Evolutionary conservation across 768 basidiomycete genomes (phyloP).

Genomic region (Panus rudis): DNA sequence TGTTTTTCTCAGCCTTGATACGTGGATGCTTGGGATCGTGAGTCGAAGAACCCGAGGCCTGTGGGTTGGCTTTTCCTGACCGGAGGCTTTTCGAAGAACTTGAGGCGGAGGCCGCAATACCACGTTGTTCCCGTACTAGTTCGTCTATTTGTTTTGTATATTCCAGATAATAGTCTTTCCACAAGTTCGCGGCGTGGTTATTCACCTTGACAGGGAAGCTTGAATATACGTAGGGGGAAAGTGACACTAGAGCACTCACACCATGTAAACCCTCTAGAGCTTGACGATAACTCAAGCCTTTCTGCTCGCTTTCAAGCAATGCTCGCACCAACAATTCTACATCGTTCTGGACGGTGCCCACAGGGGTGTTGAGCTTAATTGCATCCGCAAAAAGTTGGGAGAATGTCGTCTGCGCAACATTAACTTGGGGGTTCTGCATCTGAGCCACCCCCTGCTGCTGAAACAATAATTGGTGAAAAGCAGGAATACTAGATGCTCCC

Average conservation of each 20-base stretch:
- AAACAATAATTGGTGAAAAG: too few relatives aligned
- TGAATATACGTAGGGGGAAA: slow-evolving; percentile 1
- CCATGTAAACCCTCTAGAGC: slow-evolving; percentile 64
- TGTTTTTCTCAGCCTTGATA: not conserved
- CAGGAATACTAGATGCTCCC: too few relatives aligned
- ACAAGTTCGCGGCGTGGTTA: slow-evolving; percentile 48
- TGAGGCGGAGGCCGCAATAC: too few relatives aligned
- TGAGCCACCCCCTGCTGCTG: too few relatives aligned
- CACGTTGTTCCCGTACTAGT: slow-evolving; percentile 14
- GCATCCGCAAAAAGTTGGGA: slow-evolving; percentile 12
- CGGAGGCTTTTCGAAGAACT: not conserved
- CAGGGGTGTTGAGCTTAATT: slow-evolving; percentile 40
- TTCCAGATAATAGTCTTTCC: slow-evolving; percentile 80
- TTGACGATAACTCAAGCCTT: slow-evolving; percentile 49
- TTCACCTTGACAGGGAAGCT: slow-evolving; percentile 27
- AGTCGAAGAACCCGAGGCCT: not conserved
- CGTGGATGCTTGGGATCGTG: not conserved
- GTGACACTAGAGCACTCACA: slow-evolving; percentile 31
- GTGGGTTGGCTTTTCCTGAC: not conserved
- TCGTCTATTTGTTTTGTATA: slow-evolving; percentile 55
- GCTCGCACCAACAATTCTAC: slow-evolving; percentile 52
- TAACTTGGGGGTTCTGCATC: too few relatives aligned
- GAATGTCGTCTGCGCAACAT: too few relatives aligned
- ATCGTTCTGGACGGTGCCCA: slow-evolving; percentile 41
- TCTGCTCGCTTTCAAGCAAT: slow-evolving; percentile 29